A percentile compares a stretch with the other conserved stretches of the same genome.
Conservation (phyloP, 306 rosid genomes). For the Rubus parviflorus region DNA sequence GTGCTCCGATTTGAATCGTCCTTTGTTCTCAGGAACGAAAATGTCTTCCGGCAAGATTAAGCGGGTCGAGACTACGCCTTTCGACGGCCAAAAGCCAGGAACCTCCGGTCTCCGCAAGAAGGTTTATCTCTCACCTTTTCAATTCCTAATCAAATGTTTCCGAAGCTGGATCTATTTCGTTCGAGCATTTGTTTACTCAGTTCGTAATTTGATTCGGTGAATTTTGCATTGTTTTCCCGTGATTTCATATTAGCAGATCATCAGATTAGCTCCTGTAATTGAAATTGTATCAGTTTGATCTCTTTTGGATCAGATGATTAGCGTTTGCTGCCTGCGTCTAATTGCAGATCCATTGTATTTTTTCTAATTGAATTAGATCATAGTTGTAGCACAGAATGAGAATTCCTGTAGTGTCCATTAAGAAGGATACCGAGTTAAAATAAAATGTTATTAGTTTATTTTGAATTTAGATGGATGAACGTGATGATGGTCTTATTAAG, state of each 20-base stretch:
- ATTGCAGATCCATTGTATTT: background rate
- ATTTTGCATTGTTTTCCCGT: slow-evolving; percentile 7
- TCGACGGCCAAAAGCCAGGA: slow-evolving; percentile 99
- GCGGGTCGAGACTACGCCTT: slow-evolving; percentile 56
- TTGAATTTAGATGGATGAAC: background rate
- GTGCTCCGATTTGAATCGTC: slow-evolving; percentile 13
- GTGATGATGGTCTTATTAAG: background rate
- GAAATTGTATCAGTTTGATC: slow-evolving; percentile 27
- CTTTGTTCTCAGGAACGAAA: background rate
- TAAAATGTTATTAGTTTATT: background rate
- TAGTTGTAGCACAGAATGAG: background rate
- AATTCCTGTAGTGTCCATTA: background rate
- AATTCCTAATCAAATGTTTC: background rate
- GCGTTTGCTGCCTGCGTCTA: slow-evolving; percentile 10
- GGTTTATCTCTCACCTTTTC: slow-evolving; percentile 32
- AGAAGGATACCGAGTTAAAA: background rate
- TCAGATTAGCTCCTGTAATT: slow-evolving; percentile 22
- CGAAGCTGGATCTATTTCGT: background rate
- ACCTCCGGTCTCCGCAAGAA: slow-evolving; percentile 99
- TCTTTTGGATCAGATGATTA: slow-evolving; percentile 21
- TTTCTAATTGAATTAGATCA: slow-evolving; percentile 29
- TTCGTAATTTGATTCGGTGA: slow-evolving; percentile 10
- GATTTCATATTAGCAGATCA: slow-evolving; percentile 3
- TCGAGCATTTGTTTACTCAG: slow-evolving; percentile 4
- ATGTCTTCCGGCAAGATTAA: slow-evolving; percentile 72